Evolutionary conservation across 1,284 basidiomycete species (phyloP).

Genomic region (Leccinum fallax): DNA sequence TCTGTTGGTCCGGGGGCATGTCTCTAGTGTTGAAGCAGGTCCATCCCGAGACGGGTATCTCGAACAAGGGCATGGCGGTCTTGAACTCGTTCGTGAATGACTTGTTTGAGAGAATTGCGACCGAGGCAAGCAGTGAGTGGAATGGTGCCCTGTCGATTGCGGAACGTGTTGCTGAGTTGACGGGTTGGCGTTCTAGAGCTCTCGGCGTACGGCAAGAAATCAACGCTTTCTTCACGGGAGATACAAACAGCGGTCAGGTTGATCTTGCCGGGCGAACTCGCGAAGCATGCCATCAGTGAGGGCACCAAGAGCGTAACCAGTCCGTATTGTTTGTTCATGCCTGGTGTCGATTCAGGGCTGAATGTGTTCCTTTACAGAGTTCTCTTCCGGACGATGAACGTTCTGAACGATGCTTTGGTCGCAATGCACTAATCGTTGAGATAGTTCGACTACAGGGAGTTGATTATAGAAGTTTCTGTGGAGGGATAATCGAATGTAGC

Average conservation of each 20-base stretch:
- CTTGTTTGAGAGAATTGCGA: slow-evolving; percentile 92
- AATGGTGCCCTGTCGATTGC: not conserved
- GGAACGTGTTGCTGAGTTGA: not conserved
- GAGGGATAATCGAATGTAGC: slow-evolving; percentile 20
- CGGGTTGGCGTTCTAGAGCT: slow-evolving; percentile 49
- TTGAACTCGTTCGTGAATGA: slow-evolving; percentile 93
- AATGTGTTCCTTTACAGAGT: slow-evolving; percentile 27
- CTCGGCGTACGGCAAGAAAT: slow-evolving; percentile 76
- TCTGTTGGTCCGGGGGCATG: not conserved
- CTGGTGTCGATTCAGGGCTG: slow-evolving; percentile 1
- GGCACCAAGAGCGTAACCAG: slow-evolving; percentile 59
- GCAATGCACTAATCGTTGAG: not conserved
- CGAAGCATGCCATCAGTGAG: slow-evolving; percentile 62
- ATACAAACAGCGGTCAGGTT: slow-evolving; percentile 79
- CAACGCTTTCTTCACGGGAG: slow-evolving; percentile 78
- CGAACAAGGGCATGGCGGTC: slow-evolving; percentile 96
- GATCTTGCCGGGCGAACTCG: slow-evolving; percentile 72
- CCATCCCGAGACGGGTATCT: slow-evolving; percentile 96
- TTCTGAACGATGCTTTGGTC: not conserved
- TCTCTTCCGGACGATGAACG: slow-evolving; percentile 34
- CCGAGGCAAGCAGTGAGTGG: slow-evolving; percentile 55
- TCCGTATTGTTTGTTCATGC: slow-evolving; percentile 21
- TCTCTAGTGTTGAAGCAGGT: slow-evolving; percentile 82
- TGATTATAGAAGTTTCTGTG: not conserved
- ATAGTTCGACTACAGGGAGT: not conserved